phyloP scores from a whole-genome alignment of 176 grass and related monocot genomes.

The Luzula sylvatica region DNA sequence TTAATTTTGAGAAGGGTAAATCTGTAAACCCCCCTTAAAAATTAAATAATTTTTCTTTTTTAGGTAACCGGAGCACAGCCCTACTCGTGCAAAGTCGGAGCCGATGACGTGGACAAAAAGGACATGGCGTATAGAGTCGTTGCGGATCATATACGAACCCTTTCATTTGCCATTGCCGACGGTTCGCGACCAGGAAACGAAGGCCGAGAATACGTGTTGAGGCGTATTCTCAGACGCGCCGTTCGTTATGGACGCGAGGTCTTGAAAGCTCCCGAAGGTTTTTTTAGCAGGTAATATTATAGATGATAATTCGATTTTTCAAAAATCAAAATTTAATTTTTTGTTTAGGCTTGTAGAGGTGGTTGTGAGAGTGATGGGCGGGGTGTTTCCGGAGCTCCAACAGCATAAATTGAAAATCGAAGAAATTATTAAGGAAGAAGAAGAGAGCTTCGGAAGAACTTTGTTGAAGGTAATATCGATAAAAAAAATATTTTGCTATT shows the following conservation, averaged over 20 bases:
- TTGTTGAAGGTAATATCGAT: conserved; percentile 64
- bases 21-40: too few relatives aligned
- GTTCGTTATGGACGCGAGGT: conserved; percentile 88
- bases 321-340: not conserved
- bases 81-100: conserved; percentile 62
- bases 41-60: too few relatives aligned
- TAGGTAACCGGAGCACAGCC: conserved; percentile 46
- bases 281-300: conserved; percentile 60
- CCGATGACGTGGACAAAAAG: conserved; percentile 72
- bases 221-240: conserved; percentile 82
- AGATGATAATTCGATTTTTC: too few relatives aligned
- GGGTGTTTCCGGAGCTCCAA: conserved; percentile 86
- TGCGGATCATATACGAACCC: conserved; percentile 91
- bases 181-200: conserved; percentile 93
- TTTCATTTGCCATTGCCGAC: conserved; percentile 85
- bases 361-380: conserved; percentile 74
- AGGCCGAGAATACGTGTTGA: conserved; percentile 90
- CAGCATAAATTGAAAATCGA: conserved; percentile 60
- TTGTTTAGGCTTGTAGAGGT: conserved; percentile 66
- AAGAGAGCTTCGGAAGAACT: conserved; percentile 95
- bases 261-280: conserved; percentile 58
- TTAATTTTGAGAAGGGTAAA: too few relatives aligned
- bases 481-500: not conserved
- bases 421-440: conserved; percentile 81
- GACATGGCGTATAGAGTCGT: conserved; percentile 99